phyloP scores from a whole-genome alignment of 2,329 filamentous ascomycete species.

The Colletotrichum gigasporum region DNA sequence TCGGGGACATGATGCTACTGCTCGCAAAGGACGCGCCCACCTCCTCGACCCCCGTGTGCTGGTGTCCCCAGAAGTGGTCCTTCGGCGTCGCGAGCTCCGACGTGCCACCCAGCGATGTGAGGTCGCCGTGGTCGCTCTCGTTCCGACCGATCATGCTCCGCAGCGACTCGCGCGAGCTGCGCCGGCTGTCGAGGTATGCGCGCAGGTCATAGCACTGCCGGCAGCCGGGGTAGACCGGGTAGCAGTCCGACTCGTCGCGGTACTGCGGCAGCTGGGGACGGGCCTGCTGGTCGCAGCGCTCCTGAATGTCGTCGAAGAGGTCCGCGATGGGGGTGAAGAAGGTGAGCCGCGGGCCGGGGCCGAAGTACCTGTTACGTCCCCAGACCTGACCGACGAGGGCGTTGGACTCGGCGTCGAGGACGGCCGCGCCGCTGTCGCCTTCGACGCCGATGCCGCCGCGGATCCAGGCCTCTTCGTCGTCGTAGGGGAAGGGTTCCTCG shows the following conservation, averaged over 20 bases:
- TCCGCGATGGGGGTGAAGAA: slow-evolving; percentile 56
- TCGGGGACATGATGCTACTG: slow-evolving; percentile 39
- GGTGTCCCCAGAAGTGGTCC: slow-evolving; percentile 42
- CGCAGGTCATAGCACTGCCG: slow-evolving; percentile 51
- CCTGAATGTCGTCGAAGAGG: slow-evolving; percentile 56
- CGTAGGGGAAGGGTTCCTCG: slow-evolving; percentile 48
- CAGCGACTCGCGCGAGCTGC: slow-evolving; percentile 52
- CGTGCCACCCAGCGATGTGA: slow-evolving; percentile 47
- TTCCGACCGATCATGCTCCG: slow-evolving; percentile 52
- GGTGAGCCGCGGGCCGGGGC: slow-evolving; percentile 49
- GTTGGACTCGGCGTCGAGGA: slow-evolving; percentile 51
- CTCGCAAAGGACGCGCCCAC: slow-evolving; percentile 45
- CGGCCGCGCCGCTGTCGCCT: slow-evolving; percentile 55
- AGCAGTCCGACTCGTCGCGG: slow-evolving; percentile 50
- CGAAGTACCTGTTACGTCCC: slow-evolving; percentile 55
- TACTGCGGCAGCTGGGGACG: slow-evolving; percentile 52
- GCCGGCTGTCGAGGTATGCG: slow-evolving; percentile 51
- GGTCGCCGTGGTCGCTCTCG: slow-evolving; percentile 47
- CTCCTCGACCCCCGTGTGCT: slow-evolving; percentile 46
- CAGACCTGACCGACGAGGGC: slow-evolving; percentile 53
- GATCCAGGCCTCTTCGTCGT: slow-evolving; percentile 55
- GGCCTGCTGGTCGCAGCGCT: slow-evolving; percentile 49
- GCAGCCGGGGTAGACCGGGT: slow-evolving; percentile 51
- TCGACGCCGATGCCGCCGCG: slow-evolving; percentile 54
- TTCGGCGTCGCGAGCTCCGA: slow-evolving; percentile 54